phyloP scores from a whole-genome alignment of 2,329 filamentous ascomycete species.

The Ascochyta rabiei region DNA sequence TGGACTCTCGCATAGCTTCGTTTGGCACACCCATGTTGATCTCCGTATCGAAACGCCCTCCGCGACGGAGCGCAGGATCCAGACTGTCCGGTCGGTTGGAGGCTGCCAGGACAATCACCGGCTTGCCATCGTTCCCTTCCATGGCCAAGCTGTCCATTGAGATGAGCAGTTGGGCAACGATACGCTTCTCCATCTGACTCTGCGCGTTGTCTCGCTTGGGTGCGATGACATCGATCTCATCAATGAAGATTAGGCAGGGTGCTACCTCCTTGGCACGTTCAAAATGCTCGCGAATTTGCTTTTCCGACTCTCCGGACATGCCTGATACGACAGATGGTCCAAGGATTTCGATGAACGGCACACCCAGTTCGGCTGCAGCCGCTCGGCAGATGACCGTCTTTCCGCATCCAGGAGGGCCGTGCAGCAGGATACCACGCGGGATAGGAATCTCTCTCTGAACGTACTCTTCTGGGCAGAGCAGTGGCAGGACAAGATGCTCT shows the following conservation, averaged over 20 bases:
- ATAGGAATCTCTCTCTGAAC: slow-evolving; percentile 69
- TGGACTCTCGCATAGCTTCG: slow-evolving; percentile 75
- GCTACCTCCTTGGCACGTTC: slow-evolving; percentile 86
- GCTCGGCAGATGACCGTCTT: slow-evolving; percentile 86
- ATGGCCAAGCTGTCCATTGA: slow-evolving; percentile 82
- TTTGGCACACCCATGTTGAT: slow-evolving; percentile 89
- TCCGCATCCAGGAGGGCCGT: slow-evolving; percentile 84
- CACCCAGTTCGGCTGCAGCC: slow-evolving; percentile 74
- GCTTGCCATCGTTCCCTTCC: slow-evolving; percentile 73
- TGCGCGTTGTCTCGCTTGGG: slow-evolving; percentile 83
- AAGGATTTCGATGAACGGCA: slow-evolving; percentile 81
- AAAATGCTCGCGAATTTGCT: slow-evolving; percentile 82
- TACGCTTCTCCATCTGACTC: slow-evolving; percentile 87
- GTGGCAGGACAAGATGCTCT: slow-evolving; percentile 74
- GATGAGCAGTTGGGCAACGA: slow-evolving; percentile 79
- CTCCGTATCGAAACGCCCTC: slow-evolving; percentile 79
- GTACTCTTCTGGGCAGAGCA: slow-evolving; percentile 71
- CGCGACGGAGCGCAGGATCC: slow-evolving; percentile 76
- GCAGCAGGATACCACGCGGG: slow-evolving; percentile 75
- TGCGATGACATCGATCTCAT: slow-evolving; percentile 90
- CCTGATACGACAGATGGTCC: slow-evolving; percentile 82
- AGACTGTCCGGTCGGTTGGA: slow-evolving; percentile 88
- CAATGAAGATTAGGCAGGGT: slow-evolving; percentile 89
- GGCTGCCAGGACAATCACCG: slow-evolving; percentile 87
- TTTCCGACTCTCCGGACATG: slow-evolving; percentile 89